Evolutionary conservation across 257 asterid genomes (phyloP).

Genomic region (Ilex aquifolium): DNA sequence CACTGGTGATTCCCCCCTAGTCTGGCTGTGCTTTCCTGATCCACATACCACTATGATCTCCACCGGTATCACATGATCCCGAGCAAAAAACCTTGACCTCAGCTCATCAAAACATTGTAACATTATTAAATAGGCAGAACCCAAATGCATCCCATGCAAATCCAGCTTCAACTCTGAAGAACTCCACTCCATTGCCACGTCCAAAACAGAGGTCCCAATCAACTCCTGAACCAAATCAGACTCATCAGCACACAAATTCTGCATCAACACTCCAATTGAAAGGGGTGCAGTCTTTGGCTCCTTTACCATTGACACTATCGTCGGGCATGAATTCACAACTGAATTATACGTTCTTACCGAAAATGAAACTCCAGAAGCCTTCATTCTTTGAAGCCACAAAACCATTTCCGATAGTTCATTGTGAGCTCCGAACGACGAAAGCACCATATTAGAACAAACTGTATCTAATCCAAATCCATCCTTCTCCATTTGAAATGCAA

Average conservation of each 20-base stretch:
- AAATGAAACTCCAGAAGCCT: constrained; percentile 27
- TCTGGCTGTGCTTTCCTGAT: constrained; percentile 64
- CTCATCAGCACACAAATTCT: constrained; percentile 36
- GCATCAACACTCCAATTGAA: constrained; percentile 43
- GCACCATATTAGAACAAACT: constrained; percentile 70
- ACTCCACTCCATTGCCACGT: constrained; percentile 50
- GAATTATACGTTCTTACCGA: constrained; percentile 74
- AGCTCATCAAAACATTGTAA: constrained; percentile 70
- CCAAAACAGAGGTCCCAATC: constrained; percentile 39
- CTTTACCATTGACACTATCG: constrained; percentile 34
- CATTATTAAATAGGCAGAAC: constrained; percentile 59
- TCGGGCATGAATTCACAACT: constrained; percentile 63
- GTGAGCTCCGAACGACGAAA: constrained; percentile 66
- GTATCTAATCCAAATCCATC: constrained; percentile 69
- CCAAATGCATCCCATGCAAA: constrained; percentile 87
- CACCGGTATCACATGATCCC: constrained; percentile 28
- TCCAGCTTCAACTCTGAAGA: constrained; percentile 66
- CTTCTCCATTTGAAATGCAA: constrained; percentile 33
- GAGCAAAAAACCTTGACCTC: constrained; percentile 27
- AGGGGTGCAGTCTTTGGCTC: constrained; percentile 49
- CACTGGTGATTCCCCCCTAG: constrained; percentile 74
- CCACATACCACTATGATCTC: constrained; percentile 71
- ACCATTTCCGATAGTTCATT: constrained; percentile 47
- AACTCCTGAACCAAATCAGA: constrained; percentile 46
- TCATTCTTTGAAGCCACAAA: constrained; percentile 59